Evolutionary conservation across 2,329 filamentous ascomycete species (phyloP).

Genomic region (Xenoacremonium recifei): DNA sequence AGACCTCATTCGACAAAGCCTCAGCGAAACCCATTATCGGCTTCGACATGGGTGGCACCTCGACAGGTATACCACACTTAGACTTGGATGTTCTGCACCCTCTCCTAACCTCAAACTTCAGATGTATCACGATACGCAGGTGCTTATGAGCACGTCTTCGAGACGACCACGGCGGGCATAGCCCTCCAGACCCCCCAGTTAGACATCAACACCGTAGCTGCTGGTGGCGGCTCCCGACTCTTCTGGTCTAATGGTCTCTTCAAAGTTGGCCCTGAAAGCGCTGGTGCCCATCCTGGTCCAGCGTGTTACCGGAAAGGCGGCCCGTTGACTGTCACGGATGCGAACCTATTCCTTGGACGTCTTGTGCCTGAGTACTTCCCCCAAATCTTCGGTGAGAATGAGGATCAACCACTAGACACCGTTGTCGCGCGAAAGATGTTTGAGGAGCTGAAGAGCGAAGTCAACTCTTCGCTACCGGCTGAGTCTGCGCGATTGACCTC

Average conservation of each 20-base stretch:
- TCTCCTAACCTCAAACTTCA: too few species aligned
- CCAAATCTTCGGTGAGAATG: slow-evolving; percentile 16
- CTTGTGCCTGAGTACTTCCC: slow-evolving; percentile 63
- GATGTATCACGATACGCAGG: slow-evolving; percentile 70
- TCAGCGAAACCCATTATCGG: slow-evolving; percentile 25
- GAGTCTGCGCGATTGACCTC: slow-evolving; percentile 15
- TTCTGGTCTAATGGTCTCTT: slow-evolving; percentile 71
- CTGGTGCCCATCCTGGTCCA: slow-evolving; percentile 69
- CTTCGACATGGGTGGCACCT: slow-evolving; percentile 56
- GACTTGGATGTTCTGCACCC: too few species aligned
- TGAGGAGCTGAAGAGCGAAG: slow-evolving; percentile 32
- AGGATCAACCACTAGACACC: slow-evolving; percentile 34
- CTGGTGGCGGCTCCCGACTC: slow-evolving; percentile 51
- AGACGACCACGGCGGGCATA: slow-evolving; percentile 68
- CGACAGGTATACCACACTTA: too few species aligned
- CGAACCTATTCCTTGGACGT: slow-evolving; percentile 66
- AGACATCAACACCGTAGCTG: slow-evolving; percentile 70
- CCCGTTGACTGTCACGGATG: slow-evolving; percentile 70
- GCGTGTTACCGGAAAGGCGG: slow-evolving; percentile 71
- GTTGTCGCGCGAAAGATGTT: slow-evolving; percentile 41
- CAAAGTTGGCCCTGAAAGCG: slow-evolving; percentile 69
- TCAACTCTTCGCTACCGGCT: slow-evolving; percentile 23
- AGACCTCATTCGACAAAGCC: slow-evolving; percentile 23
- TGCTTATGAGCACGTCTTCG: slow-evolving; percentile 69
- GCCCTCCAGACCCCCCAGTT: slow-evolving; percentile 71